Percentiles rank a stretch among this genome's conserved stretches.
Evolutionary conservation across 2,329 filamentous ascomycete genomes (phyloP).

Genomic region (Aspergillus sclerotialis): DNA sequence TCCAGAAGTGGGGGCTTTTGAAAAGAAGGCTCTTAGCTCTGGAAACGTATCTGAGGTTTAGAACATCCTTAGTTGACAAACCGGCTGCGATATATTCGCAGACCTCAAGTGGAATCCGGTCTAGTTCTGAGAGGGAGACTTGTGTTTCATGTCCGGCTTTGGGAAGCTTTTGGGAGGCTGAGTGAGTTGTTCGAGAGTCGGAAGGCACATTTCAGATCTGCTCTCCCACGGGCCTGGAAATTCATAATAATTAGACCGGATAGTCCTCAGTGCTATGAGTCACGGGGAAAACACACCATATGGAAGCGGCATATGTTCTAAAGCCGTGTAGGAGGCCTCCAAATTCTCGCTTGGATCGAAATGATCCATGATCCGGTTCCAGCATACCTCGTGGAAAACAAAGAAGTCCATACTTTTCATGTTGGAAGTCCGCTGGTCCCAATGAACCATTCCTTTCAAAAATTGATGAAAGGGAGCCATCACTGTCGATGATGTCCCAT

Average conservation of each 20-base stretch:
- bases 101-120: slow-evolving; percentile 5
- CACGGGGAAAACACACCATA: neutral
- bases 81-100: slow-evolving; percentile 3
- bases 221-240: neutral
- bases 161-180: neutral
- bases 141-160: neutral
- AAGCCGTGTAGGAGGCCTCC: slow-evolving; percentile 1
- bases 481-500: neutral
- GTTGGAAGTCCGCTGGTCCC: too few relatives aligned
- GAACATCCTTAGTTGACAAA: slow-evolving; percentile 3
- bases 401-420: slow-evolving; percentile 2
- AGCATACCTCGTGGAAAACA: slow-evolving; percentile 3
- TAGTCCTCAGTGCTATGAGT: neutral
- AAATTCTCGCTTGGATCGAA: slow-evolving; percentile 1
- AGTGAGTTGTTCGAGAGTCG: slow-evolving; percentile 3
- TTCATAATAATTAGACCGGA: neutral
- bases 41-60: slow-evolving; percentile 4
- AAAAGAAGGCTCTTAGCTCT: slow-evolving; percentile 6
- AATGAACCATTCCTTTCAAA: too few relatives aligned
- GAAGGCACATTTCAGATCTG: neutral
- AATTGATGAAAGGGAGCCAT: too few relatives aligned
- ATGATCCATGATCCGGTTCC: slow-evolving; percentile 2
- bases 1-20: slow-evolving; percentile 6
- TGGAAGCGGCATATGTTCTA: slow-evolving; percentile 2
- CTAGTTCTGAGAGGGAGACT: neutral